These are phyloP conservation scores for Pyrus pyrifolia DNA, from an alignment of 306 rosid genomes.

Conservation along the genomic window DNA sequence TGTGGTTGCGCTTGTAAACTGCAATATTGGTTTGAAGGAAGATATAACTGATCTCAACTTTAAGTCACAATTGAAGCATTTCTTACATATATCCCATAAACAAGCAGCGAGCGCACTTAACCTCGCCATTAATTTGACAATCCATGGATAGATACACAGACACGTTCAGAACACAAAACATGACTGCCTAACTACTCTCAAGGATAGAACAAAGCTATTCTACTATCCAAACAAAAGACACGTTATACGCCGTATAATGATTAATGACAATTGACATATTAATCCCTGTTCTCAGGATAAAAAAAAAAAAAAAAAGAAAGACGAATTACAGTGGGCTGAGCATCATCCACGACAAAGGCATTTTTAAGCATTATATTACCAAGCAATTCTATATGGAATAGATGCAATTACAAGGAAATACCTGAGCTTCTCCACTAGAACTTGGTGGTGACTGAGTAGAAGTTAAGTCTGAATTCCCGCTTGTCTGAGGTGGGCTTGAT, in stretches of 20 bases:
- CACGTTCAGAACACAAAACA: not conserved
- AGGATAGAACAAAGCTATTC: not conserved
- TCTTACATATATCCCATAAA: not conserved
- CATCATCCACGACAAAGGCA: constrained; percentile 1
- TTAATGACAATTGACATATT: not conserved
- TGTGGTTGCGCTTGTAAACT: not conserved
- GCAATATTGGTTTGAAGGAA: not conserved
- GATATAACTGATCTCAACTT: not conserved
- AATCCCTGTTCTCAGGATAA: not conserved
- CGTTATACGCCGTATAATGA: not conserved
- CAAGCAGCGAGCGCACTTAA: not conserved
- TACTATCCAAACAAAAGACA: not conserved
- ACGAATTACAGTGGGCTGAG: not conserved
- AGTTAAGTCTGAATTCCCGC: constrained; percentile 88
- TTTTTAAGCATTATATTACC: not conserved
- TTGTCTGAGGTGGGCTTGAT: constrained; percentile 94
- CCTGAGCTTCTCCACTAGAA: constrained; percentile 93
- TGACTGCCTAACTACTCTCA: not conserved
- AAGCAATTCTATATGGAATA: not conserved
- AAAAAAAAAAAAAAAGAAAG: not conserved
- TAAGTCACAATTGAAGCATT: not conserved
- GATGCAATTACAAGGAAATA: constrained; percentile 20
- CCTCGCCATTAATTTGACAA: not conserved
- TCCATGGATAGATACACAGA: not conserved
- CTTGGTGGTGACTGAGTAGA: constrained; percentile 92